These are phyloP conservation scores for Botrytis fabae DNA, from an alignment of 2,329 filamentous ascomycete genomes.

Conservation along the genomic window DNA sequence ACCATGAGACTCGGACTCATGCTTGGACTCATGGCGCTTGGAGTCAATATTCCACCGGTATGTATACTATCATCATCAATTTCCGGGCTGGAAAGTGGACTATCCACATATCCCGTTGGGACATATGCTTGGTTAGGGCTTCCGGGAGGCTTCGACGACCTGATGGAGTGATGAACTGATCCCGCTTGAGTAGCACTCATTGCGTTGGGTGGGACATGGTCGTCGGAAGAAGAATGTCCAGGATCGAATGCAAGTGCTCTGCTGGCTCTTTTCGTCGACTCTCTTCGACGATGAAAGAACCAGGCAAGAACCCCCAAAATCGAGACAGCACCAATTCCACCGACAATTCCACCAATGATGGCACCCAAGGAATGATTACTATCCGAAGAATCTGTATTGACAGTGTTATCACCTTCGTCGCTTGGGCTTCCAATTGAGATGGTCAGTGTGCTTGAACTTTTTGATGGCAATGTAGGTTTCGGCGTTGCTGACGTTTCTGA, in stretches of 20 bases:
- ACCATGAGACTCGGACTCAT: neutral
- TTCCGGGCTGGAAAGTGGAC: neutral
- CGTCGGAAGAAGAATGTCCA: neutral
- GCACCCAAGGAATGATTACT: neutral
- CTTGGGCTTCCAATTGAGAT: neutral
- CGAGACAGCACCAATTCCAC: neutral
- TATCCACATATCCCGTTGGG: neutral
- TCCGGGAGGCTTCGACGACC: neutral
- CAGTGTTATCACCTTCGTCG: neutral
- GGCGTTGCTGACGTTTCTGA: neutral
- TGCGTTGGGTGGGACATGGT: neutral
- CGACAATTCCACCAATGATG: neutral
- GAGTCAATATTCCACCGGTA: neutral
- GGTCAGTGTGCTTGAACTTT: neutral
- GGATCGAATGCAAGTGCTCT: slow-evolving; percentile 17
- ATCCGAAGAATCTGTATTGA: neutral
- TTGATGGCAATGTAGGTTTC: too few relatives aligned
- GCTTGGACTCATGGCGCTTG: neutral
- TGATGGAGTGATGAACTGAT: neutral
- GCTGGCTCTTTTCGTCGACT: neutral
- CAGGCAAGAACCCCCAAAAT: neutral
- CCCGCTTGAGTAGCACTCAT: neutral
- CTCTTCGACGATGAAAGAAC: neutral
- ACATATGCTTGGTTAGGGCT: neutral
- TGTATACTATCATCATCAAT: neutral